These are phyloP conservation scores for Eucalyptus viminalis DNA, from an alignment of 345 rosid genomes.

Conservation along the genomic window DNA sequence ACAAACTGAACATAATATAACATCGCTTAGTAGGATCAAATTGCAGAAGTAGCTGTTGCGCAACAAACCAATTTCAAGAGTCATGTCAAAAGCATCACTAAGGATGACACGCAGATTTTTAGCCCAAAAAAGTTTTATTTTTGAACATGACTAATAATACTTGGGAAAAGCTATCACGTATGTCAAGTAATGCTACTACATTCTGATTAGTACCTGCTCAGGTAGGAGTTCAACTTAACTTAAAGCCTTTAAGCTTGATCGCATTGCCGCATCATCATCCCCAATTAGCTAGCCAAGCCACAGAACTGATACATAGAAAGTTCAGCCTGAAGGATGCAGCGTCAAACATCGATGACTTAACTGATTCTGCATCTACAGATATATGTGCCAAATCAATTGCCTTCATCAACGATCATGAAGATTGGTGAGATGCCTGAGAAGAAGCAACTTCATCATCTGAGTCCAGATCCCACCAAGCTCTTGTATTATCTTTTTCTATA, in stretches of 20 bases:
- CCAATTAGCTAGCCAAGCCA: not conserved
- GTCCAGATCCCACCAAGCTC: constrained; percentile 66
- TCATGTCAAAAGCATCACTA: not conserved
- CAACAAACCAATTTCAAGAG: not conserved
- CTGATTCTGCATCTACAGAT: not conserved
- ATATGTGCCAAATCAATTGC: not conserved
- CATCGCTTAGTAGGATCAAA: not conserved
- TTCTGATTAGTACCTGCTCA: not conserved
- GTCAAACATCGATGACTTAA: not conserved
- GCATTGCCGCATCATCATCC: not conserved
- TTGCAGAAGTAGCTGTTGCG: not conserved
- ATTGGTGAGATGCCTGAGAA: not conserved
- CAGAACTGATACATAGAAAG: not conserved
- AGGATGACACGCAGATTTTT: not conserved
- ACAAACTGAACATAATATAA: not conserved
- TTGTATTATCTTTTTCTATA: constrained; percentile 4
- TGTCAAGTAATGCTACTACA: not conserved
- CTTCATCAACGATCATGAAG: not conserved
- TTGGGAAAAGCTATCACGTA: not conserved
- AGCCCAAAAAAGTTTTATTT: not conserved
- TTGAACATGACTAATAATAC: not conserved
- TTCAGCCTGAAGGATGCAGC: not conserved
- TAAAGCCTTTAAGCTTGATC: not conserved
- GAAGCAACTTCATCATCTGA: constrained; percentile 20
- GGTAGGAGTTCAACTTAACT: not conserved